Evolutionary conservation across 768 basidiomycete genomes (phyloP), one percentile per base, ranked within the genome.

Genomic region (Strobilomyces confusus): DNA sequence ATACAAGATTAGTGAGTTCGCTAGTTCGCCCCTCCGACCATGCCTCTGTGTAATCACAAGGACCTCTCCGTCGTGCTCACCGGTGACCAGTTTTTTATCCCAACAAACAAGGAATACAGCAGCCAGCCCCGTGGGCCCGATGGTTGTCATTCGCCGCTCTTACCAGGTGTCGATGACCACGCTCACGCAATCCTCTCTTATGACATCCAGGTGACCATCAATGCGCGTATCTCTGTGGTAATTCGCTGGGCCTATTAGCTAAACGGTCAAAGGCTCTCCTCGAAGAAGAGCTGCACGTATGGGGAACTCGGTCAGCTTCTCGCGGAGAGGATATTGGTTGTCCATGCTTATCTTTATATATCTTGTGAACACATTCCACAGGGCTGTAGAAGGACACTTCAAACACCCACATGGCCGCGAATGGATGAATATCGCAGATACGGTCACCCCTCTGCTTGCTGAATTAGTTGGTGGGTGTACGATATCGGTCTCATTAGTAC

Each of bases 151-250:
- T 25, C 23, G 33, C 26, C n/a, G n/a, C 56, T 58, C 49, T 40
- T 20, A 19, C 44, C 32, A 32, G 9, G 38, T 13, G 9, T 33
- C 11, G 25, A 46, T 11, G 47, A 37, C 30, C 23, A 43, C 33
- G 32, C 64, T 65, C 44, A 68, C 37, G n/a, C 15, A 26, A 12
- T 33, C 48, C 52, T 36, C 52, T 58, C 43, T 54, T 38, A 46
- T 48, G 38, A 44, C 43, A 51, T 60, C 20, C 56, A 75, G 71
- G 69, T 77, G 81, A 82, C 46, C 68, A 65, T 51, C 73, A 75
- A 51, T 85, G 83, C 68, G 82, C 85, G 32, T 99, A 99, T 70
- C 83, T 99, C 48, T 95, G 92, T 67, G 97, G 97, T 32, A 98
- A 99, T 73, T 98, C 94, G 23, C 80, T 98, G 11, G 97, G 97